A percentile compares a stretch with the other conserved stretches of the same genome.
Conservation (phyloP, 2,329 filamentous ascomycete species). For the Ustilaginoidea virens region DNA sequence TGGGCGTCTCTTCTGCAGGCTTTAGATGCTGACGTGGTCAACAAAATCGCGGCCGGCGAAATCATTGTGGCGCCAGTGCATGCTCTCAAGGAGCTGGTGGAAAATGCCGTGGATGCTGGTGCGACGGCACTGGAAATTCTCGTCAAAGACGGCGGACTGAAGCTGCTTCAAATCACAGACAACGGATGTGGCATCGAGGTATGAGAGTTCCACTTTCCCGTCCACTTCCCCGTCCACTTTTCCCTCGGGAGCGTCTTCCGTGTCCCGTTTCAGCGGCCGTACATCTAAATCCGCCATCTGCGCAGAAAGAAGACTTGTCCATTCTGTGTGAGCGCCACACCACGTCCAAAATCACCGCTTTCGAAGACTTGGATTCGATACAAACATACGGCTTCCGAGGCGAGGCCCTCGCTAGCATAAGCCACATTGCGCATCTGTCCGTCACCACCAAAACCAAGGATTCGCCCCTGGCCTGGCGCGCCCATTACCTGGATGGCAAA, state of each 20-base stretch:
- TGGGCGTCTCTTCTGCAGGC: too few species aligned
- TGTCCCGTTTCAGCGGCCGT: too few species aligned
- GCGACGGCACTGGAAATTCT: slow-evolving; percentile 81
- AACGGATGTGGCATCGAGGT: slow-evolving; percentile 94
- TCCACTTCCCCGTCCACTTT: too few species aligned
- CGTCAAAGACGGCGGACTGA: slow-evolving; percentile 88
- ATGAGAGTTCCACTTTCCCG: too few species aligned
- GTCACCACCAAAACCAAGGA: slow-evolving; percentile 89
- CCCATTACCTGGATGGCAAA: slow-evolving; percentile 72
- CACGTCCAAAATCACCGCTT: slow-evolving; percentile 85
- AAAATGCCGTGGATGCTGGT: slow-evolving; percentile 95
- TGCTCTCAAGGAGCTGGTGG: slow-evolving; percentile 88
- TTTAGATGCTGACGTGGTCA: slow-evolving; percentile 82
- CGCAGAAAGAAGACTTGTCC: slow-evolving; percentile 71
- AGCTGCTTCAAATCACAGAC: slow-evolving; percentile 90
- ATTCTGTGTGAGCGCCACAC: slow-evolving; percentile 95
- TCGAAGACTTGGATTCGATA: slow-evolving; percentile 82
- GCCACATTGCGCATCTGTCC: slow-evolving; percentile 89
- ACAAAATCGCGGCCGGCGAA: slow-evolving; percentile 96
- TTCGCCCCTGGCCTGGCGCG: slow-evolving; percentile 79
- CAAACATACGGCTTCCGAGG: slow-evolving; percentile 96
- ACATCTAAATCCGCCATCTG: too few species aligned
- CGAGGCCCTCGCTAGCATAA: slow-evolving; percentile 92
- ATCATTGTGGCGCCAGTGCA: slow-evolving; percentile 97
- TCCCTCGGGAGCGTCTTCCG: too few species aligned